Base-by-base conservation (phyloP, 306 rosid genomes). In the Castanea sativa region DNA sequence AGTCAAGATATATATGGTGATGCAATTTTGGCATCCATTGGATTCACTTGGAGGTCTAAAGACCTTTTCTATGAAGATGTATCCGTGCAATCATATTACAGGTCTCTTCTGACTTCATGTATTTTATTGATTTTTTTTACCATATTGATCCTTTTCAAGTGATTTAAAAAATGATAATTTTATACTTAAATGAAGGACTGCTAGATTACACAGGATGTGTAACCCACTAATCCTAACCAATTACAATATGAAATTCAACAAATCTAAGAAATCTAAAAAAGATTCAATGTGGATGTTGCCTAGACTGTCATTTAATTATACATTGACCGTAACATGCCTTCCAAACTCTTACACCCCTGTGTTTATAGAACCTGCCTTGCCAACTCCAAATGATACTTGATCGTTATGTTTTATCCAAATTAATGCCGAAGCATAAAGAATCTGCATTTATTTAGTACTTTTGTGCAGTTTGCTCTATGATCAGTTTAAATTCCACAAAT, bases 1-100 rank as follows among this genome's bases (percentile, higher is more conserved):
- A 89, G 96, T 80, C 98, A 95, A 78, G 84, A 86, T 88, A 81
- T 95, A 80, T 78, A 65, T 87, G 98, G 98, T 70, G 96, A 95
- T 73, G 96, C 99, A 75, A 81, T 95, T 82, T 83, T 95, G 83
- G 94, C 98, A 86, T 85, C 92, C 69, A 80, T 93, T 71, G 98
- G 93, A 76, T 95, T 86, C 84, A 89, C 92, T 14, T 79, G 94
- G 92, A 93, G 81, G 84, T 88, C 87, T 77, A 89, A 84, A 81
- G 96, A 91, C 68, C 89, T 95, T 84, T 90, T 82, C 82, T 84
- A 83, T 43, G 99, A 95, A 85, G 93, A 89, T 82, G 82, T 91
- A 69, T 76, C 89, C 0, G 75, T 87, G 83, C 93, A 38, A 78
- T 87, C 92, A 55, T 93, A 91, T 88, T 87, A 89, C 91, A 93